Evolutionary conservation across 805 yeast genomes (phyloP).

Genomic region (Candida alai): DNA sequence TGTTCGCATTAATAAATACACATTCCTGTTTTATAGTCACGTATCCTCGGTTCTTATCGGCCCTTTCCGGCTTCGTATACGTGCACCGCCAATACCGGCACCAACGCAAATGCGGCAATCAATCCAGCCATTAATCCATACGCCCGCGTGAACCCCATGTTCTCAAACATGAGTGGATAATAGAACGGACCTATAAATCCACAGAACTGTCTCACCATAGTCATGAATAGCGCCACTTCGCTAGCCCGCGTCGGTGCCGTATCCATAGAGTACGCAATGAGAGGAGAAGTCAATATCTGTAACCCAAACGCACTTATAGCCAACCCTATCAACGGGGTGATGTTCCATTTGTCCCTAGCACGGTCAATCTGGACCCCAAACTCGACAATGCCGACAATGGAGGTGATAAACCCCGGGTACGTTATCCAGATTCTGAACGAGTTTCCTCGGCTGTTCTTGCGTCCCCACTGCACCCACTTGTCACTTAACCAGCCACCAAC

Average conservation of each 20-base stretch:
- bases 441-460: constrained; percentile 9
- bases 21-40: too few species aligned
- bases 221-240: constrained; percentile 19
- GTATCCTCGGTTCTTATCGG: constrained; percentile 2
- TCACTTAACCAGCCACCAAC: constrained; percentile 22
- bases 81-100: constrained; percentile 6
- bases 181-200: constrained; percentile 27
- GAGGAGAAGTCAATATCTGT: constrained; percentile 20
- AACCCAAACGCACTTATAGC: constrained; percentile 19
- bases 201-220: constrained; percentile 17
- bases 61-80: constrained; percentile 5
- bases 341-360: constrained; percentile 6
- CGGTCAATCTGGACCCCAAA: constrained; percentile 17
- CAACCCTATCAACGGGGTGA: constrained; percentile 20
- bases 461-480: constrained; percentile 7
- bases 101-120: constrained; percentile 8
- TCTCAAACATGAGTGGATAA: constrained; percentile 21
- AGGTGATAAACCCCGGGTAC: constrained; percentile 17
- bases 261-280: constrained; percentile 21
- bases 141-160: constrained; percentile 13
- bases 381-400: constrained; percentile 18
- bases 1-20: too few species aligned
- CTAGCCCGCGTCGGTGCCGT: constrained; percentile 13
- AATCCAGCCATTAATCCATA: constrained; percentile 12
- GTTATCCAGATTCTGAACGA: constrained; percentile 18